Base-by-base conservation (phyloP, 306 rosid genomes). In the Sophora flavescens region DNA sequence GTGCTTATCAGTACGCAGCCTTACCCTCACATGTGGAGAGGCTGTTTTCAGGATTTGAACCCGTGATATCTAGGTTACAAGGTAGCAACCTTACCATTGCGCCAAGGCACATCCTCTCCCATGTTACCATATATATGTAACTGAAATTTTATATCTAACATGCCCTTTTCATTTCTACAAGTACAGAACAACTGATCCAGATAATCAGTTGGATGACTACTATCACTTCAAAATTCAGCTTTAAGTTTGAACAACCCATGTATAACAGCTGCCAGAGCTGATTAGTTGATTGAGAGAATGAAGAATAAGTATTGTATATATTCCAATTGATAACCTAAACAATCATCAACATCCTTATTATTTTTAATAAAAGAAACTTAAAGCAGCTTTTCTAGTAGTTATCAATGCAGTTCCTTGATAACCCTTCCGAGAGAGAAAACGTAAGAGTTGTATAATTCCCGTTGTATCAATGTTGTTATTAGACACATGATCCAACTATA, bases 201-300 rank as follows among this genome's bases (percentile, higher is more conserved):
- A 67, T 56, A 44, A 66, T 67, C 6, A 54, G 15, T 48, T 60
- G 15, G 70, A 22, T 60, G 56, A 59, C 11, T 48, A 51, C 42
- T 44, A 42, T 52, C 51, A 54, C 42, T 41, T 42, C 18, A 30
- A 22, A 63, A 22, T 64, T 57, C 57, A 53, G 60, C 63, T 71
- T 36, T n/a, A 38, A 61, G 41, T 72, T 63, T 63, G 52, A 63
- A 39, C 60, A 62, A 44, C 26, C 14, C 13, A 38, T 6, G 32
- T 68, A 15, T 60, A 1, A 53, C n/a, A 68, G 74, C 63, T 75
- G 12, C 53, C 26, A 45, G 58, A 70, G 53, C 18, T 62, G 62
- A 69, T 38, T 22, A 60, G 39, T 56, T 28, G 36, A 75, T 61
- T 26, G 44, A 70, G 51, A 44, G 47, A 66, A 28, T 39, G 63